Base-by-base conservation (phyloP, 805 yeast species). In the Wickerhamomyces strasburgensis region DNA sequence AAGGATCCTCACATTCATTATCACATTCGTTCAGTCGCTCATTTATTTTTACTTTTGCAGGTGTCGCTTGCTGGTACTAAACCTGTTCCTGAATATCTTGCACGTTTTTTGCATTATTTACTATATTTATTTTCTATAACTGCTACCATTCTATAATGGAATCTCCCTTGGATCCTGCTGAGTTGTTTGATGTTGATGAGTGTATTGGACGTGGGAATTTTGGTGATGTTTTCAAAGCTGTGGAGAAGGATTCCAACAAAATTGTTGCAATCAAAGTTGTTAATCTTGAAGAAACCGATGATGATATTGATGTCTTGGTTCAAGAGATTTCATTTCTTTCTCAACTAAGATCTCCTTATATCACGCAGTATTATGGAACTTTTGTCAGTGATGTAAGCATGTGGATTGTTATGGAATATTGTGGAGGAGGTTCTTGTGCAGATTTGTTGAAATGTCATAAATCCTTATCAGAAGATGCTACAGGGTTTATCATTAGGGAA, bases 321-420 rank as follows among this genome's bases (percentile, higher is more conserved):
- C 84, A 80, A 58, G 98, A 93, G 52, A 84, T 90, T 37, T 76
- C 74, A 34, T 77, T 89, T 44, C 63, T 93, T 18, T 75, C 84
- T 15, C 77, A 77, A 34, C 60, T 89, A 39, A 68, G 68, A 33
- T 76, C 82, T n/a, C 34, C 39, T 2, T 75, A 73, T 50, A 77
- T 93, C 35, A 86, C 93, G 2, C 68, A 70, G 30, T 78, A 79
- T 54, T 69, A 64, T 49, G 79, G 78, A 33, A 78, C 96, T 1
- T 74, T 77, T 51, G 58, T 82, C 5, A 65, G 69, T 30, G 86
- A 78, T 30, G 75, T 77, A 29, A 70, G 75, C 5, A 75, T 93
- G 76, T 89, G 88, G 82, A 84, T 90, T 33, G 81, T 81, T 5
- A 86, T 93, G 96, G 98, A 90, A 57, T 87, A 74, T 54, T 93